Percentiles rank a stretch among this genome's conserved stretches.
Conservation (phyloP, 495 filamentous ascomycete species). For the Ascobolus immersus region DNA sequence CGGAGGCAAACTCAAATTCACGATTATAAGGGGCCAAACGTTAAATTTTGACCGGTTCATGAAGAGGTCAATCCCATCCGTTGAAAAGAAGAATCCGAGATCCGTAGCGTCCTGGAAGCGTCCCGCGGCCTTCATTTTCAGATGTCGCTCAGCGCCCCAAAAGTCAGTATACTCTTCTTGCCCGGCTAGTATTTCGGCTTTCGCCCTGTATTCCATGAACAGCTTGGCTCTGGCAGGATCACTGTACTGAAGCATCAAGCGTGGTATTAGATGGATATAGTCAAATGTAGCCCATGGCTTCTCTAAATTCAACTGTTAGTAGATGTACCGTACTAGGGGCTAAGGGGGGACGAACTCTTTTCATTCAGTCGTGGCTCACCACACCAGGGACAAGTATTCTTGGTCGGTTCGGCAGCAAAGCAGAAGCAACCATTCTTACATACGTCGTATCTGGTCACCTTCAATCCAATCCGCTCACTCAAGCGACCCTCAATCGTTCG, state of each 20-base stretch:
- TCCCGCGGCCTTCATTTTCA: not conserved
- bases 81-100: constrained; percentile 1
- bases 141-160: not conserved
- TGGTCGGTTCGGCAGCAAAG: not conserved
- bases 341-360: no score
- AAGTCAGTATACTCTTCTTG: no score
- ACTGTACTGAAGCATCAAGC: not conserved
- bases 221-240: not conserved
- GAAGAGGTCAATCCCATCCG: not conserved
- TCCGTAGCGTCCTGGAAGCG: constrained; percentile 1
- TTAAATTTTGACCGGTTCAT: not conserved
- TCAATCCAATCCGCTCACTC: not conserved
- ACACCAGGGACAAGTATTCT: not conserved
- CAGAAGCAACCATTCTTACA: constrained; percentile 2
- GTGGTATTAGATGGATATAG: not conserved
- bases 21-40: constrained; percentile 1
- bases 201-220: not conserved
- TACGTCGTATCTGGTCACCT: not conserved
- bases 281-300: not conserved
- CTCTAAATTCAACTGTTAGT: no score
- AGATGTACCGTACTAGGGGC: no score
- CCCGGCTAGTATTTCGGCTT: no score
- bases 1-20: constrained; percentile 1
- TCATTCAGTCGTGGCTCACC: not conserved
- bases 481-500: no score